Conservation (phyloP, 768 basidiomycete genomes). For the Russula griseocarnosa region DNA sequence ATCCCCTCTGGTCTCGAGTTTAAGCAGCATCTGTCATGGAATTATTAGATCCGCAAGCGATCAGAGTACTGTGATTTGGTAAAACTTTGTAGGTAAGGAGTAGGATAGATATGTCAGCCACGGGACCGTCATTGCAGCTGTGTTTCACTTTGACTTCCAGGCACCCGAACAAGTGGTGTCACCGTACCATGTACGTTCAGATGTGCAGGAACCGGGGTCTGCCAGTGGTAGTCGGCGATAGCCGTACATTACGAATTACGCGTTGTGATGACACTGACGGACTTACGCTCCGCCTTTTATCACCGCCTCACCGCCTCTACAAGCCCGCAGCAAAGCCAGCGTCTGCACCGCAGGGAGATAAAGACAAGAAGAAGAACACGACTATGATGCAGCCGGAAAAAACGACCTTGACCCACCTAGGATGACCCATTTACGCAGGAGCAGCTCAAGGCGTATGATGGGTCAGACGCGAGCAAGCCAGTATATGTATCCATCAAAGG, state of each 20-base stretch:
- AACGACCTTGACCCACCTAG: slow-evolving; percentile 60
- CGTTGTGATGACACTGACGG: slow-evolving; percentile 14
- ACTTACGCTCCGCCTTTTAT: slow-evolving; percentile 34
- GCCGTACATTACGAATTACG: neutral
- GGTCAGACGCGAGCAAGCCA: slow-evolving; percentile 57
- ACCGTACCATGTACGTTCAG: no score
- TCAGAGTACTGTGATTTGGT: no score
- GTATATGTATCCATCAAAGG: slow-evolving; percentile 96
- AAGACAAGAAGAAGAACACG: slow-evolving; percentile 38
- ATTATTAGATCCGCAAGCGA: no score
- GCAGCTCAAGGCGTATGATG: slow-evolving; percentile 68
- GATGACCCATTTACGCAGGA: slow-evolving; percentile 71
- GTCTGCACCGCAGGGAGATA: slow-evolving; percentile 9
- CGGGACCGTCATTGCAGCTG: neutral
- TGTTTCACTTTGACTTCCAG: neutral
- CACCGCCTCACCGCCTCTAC: slow-evolving; percentile 19
- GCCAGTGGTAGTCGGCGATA: no score
- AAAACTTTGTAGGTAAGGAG: no score
- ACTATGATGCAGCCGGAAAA: slow-evolving; percentile 67
- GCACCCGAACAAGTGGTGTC: neutral
- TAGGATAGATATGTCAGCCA: neutral
- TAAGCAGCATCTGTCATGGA: no score
- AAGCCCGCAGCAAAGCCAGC: slow-evolving; percentile 19
- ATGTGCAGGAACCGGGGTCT: no score
- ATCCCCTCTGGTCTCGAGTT: neutral